Evolutionary conservation across 2,329 filamentous ascomycete genomes (phyloP).

Genomic region (Diaporthe batatas): DNA sequence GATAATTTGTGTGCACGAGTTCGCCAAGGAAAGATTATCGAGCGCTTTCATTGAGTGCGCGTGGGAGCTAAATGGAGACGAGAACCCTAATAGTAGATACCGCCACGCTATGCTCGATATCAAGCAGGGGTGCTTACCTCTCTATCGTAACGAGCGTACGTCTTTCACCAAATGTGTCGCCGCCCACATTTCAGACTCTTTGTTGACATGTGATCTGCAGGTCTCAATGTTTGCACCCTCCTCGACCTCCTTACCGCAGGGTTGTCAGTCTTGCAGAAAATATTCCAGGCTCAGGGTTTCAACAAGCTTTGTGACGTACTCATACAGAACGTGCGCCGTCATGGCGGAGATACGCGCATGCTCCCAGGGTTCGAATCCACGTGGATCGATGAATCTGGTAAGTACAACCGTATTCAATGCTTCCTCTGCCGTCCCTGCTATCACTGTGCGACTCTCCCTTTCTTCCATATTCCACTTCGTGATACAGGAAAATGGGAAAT

Average conservation of each 20-base stretch:
- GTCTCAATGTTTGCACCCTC: background rate
- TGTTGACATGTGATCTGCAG: background rate
- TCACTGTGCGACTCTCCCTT: background rate
- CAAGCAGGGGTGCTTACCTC: background rate
- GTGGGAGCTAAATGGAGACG: background rate
- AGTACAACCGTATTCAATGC: background rate
- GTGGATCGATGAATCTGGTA: slow-evolving; percentile 21
- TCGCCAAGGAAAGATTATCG: slow-evolving; percentile 5
- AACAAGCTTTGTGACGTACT: background rate
- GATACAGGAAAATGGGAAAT: too few relatives aligned
- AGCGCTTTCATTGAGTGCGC: background rate
- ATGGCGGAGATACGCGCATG: too few relatives aligned
- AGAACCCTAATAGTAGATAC: too few relatives aligned
- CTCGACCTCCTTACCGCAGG: background rate
- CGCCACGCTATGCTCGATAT: too few relatives aligned
- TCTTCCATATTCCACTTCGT: background rate
- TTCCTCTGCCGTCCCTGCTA: background rate
- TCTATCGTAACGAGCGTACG: background rate
- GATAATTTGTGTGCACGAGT: slow-evolving; percentile 10
- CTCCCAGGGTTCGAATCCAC: background rate
- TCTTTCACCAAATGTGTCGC: background rate
- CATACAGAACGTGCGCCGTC: background rate
- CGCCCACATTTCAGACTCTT: background rate
- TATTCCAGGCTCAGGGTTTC: background rate
- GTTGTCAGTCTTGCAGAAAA: background rate